phyloP scores from a whole-genome alignment of 2,329 filamentous ascomycete genomes.

The Leptographium lundbergii region DNA sequence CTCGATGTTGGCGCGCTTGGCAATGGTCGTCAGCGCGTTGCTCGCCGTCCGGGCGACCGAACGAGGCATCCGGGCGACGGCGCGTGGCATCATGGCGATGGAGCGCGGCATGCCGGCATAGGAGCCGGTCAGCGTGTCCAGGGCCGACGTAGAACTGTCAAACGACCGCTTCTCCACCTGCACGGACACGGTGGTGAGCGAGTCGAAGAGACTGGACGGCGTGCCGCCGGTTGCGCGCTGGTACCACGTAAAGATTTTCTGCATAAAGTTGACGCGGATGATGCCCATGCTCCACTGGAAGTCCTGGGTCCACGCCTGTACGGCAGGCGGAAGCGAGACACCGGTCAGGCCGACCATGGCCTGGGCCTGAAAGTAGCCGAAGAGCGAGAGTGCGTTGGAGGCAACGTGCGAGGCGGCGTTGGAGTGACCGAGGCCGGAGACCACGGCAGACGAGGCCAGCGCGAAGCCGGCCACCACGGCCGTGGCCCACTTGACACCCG shows the following conservation, averaged over 20 bases:
- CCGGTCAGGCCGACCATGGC: slow-evolving; percentile 70
- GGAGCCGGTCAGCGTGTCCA: not conserved
- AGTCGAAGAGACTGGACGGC: slow-evolving; percentile 60
- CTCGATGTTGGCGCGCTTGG: slow-evolving; percentile 42
- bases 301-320: slow-evolving; percentile 78
- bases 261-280: slow-evolving; percentile 65
- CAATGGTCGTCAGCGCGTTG: slow-evolving; percentile 17
- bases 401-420: slow-evolving; percentile 82
- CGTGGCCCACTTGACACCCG: slow-evolving; percentile 68
- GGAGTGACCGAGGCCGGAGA: slow-evolving; percentile 70
- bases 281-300: slow-evolving; percentile 91
- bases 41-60: slow-evolving; percentile 16
- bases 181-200: slow-evolving; percentile 57
- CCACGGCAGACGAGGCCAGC: slow-evolving; percentile 65
- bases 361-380: slow-evolving; percentile 78
- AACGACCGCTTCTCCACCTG: slow-evolving; percentile 49
- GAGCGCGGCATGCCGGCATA: slow-evolving; percentile 25
- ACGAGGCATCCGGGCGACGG: slow-evolving; percentile 23
- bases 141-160: slow-evolving; percentile 9
- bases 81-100: slow-evolving; percentile 25
- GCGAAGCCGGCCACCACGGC: slow-evolving; percentile 64
- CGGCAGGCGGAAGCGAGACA: slow-evolving; percentile 65
- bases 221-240: slow-evolving; percentile 73
- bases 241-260: slow-evolving; percentile 76
- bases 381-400: slow-evolving; percentile 70